Base-by-base conservation (phyloP, 2,329 filamentous ascomycete genomes). In the Aspergillus pseudoglaucus region DNA sequence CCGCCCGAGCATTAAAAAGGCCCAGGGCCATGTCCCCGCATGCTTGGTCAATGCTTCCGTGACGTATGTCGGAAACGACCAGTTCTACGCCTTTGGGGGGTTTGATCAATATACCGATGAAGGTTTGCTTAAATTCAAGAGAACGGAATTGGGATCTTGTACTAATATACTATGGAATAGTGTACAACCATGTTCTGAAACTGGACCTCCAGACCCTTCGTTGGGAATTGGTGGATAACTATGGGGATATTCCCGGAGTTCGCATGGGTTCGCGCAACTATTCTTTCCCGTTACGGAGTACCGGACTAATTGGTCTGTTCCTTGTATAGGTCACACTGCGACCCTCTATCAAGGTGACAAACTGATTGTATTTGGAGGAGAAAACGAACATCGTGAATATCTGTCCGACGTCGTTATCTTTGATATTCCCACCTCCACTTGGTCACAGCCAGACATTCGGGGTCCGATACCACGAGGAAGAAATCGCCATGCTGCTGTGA, bases 51-150 rank as follows among this genome's bases (percentile, higher is more conserved):
- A 98, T 75, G 93, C 93, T 45, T 97, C 93, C 1, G 91, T 97
- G 51, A 98, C 93, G n/a, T 96, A 95, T 68, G 95, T 93, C 62
- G 90, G 90, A 50, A 93, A 95, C 71, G 93, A 97, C 66, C 84
- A 93, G 69, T 97, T 98, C 59, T 97, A 94, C 70, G 93, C 91
- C 9, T 98, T 98, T 75, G 93, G 93, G 39, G 93, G 93, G 15
- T 98, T 98, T 63, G 93, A 98, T 65, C 91, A 97, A 69, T 97
- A 95, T 65, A 98, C 93, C 0, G 93, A 98, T 67, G 93, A 98
- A 74, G 88, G 79, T 79, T 53, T 20, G 59, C 47, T 32, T 30
- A 37, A 22, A 30, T 30, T 17, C 14, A 35, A 17, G 4, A 35
- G 33, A 35, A 30, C 25, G 25, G 3, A 12, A 30, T 30, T 30